Conservation (phyloP, 306 rosid genomes). For the Oemleria cerasiformis region DNA sequence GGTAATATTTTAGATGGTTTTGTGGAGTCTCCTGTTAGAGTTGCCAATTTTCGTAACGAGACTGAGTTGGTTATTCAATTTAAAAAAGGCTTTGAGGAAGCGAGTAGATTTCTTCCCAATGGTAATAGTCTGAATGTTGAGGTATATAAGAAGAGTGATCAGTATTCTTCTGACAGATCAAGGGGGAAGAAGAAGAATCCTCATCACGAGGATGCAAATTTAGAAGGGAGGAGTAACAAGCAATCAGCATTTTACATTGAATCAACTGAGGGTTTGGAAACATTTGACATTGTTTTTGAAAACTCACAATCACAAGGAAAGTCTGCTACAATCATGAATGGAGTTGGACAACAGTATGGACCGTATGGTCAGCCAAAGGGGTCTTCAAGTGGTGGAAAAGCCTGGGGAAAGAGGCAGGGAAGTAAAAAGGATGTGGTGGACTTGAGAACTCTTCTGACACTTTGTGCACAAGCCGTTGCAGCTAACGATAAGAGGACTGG, state of each 20-base stretch:
- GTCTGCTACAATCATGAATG: conserved; percentile 20
- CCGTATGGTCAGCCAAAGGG: conserved; percentile 31
- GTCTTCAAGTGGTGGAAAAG: conserved; percentile 22
- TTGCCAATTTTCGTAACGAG: conserved; percentile 23
- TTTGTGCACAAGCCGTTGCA: conserved; percentile 41
- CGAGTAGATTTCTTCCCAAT: conserved; percentile 36
- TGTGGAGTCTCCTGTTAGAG: conserved; percentile 32
- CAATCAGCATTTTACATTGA: conserved; percentile 26
- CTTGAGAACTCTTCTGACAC: conserved; percentile 37
- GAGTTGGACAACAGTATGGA: too few relatives aligned
- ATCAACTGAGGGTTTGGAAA: conserved; percentile 34
- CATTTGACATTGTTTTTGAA: conserved; percentile 32
- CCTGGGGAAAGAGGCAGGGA: conserved; percentile 33
- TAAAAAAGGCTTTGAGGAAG: conserved; percentile 37
- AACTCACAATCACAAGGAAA: conserved; percentile 22
- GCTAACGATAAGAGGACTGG: conserved; percentile 26
- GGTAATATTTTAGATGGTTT: conserved; percentile 24
- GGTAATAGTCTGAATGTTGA: conserved; percentile 12
- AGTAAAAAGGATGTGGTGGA: conserved; percentile 34
- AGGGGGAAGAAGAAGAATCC: conserved; percentile 38
- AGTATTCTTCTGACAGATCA: conserved; percentile 7
- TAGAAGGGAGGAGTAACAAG: conserved; percentile 35
- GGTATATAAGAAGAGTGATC: conserved; percentile 22
- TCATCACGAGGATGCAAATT: conserved; percentile 6
- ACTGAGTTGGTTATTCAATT: conserved; percentile 31